These are phyloP conservation scores for Acmispon strigosus DNA, from an alignment of 306 rosid species.

Conservation along the genomic window DNA sequence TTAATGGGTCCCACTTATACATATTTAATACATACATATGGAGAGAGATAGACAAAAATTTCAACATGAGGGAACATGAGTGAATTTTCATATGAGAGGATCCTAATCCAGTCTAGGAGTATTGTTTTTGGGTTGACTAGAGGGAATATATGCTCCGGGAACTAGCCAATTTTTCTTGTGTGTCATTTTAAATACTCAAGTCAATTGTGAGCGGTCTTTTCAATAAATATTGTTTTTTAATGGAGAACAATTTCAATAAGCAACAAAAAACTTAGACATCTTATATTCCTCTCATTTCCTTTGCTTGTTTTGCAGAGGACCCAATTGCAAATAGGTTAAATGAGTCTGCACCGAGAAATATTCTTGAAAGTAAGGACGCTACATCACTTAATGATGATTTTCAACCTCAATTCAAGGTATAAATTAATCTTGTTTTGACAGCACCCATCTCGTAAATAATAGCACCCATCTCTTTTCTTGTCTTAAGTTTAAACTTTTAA, in stretches of 20 bases:
- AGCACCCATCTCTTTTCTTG: background rate
- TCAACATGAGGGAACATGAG: too few relatives aligned
- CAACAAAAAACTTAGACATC: slow-evolving; percentile 1
- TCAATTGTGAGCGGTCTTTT: background rate
- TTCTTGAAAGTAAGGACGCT: slow-evolving; percentile 48
- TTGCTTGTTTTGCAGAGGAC: slow-evolving; percentile 53
- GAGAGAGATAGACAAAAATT: too few relatives aligned
- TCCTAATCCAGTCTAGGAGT: too few relatives aligned
- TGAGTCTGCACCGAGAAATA: slow-evolving; percentile 49
- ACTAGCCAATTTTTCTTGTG: slow-evolving; percentile 2
- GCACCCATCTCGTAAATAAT: background rate
- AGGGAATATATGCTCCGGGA: background rate
- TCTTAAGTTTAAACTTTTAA: background rate
- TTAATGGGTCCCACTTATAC: too few relatives aligned
- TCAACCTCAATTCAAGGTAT: slow-evolving; percentile 54
- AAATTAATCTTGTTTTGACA: slow-evolving; percentile 2
- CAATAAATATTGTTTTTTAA: background rate
- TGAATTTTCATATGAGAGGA: too few relatives aligned
- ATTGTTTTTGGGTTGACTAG: slow-evolving; percentile 3
- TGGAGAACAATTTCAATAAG: background rate
- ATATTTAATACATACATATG: too few relatives aligned
- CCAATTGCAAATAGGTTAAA: slow-evolving; percentile 71
- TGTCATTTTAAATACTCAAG: background rate
- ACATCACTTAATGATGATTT: slow-evolving; percentile 35
- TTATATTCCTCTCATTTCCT: slow-evolving; percentile 7